Conservation (phyloP, 2,329 filamentous ascomycete genomes). For the Epichloe typhina region DNA sequence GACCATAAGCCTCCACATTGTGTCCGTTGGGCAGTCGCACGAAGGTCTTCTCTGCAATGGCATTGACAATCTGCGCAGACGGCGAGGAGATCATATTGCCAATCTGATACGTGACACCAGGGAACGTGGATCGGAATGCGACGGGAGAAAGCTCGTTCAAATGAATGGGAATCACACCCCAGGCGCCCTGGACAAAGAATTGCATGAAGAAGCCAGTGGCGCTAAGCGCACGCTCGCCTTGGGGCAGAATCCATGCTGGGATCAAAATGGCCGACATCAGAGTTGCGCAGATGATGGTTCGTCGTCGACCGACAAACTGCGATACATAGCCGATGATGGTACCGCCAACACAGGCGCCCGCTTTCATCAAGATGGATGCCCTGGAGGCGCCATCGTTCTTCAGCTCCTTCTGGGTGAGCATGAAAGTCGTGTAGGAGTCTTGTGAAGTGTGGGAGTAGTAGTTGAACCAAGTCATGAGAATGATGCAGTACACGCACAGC, state of each 20-base stretch:
- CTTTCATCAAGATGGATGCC: constrained; percentile 74
- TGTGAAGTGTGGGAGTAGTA: constrained; percentile 69
- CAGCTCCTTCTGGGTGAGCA: constrained; percentile 60
- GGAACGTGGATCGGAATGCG: constrained; percentile 57
- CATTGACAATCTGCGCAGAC: constrained; percentile 65
- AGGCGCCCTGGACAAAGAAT: constrained; percentile 53
- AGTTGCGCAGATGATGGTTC: constrained; percentile 49
- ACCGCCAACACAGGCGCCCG: constrained; percentile 61
- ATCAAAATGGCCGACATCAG: constrained; percentile 49
- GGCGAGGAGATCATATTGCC: constrained; percentile 65
- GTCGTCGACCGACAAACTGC: constrained; percentile 62
- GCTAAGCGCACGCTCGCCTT: constrained; percentile 44
- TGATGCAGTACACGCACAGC: constrained; percentile 63
- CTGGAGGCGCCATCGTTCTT: constrained; percentile 49
- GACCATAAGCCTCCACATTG: constrained; percentile 56
- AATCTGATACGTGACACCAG: constrained; percentile 59
- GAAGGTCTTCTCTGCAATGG: constrained; percentile 49
- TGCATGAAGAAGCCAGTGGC: constrained; percentile 57
- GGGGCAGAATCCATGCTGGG: constrained; percentile 57
- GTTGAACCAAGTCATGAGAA: constrained; percentile 69
- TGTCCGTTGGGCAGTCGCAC: constrained; percentile 42
- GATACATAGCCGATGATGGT: constrained; percentile 61
- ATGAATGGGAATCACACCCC: constrained; percentile 59
- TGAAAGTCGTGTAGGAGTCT: constrained; percentile 72
- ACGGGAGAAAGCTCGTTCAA: constrained; percentile 61